Base-by-base conservation (phyloP, 192 early-diverging fungal genomes). In the Powellomyces hirtus region DNA sequence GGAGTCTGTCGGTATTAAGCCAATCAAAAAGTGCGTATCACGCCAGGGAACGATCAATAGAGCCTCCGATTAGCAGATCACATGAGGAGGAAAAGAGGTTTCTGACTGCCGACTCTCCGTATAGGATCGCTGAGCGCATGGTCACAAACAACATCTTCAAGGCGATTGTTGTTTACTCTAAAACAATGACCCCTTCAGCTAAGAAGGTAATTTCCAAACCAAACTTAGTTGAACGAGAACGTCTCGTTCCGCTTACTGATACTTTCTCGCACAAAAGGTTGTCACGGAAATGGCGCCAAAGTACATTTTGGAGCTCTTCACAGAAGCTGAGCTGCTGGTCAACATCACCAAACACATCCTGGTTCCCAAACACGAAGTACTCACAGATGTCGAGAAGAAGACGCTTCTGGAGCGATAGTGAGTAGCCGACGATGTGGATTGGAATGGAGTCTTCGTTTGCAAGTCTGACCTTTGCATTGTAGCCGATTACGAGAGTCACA, bases 301-400 rank as follows among this genome's bases (percentile, higher is more conserved):
- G 70, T 91, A 89, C 76, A 72, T 78, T 8, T 65, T 99, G 33
- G 94, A 97, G 52, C 81, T 90, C 8, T 99, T 99, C 70, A 77
- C 89, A 50, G 97, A 99, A 78, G 75, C 86, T 37, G 94, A 98
- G 73, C 76, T 99, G 36, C 75, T 99, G 26, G 94, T 99, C 59
- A 99, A 99, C 75, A 99, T 99, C 62, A 99, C 97, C 34, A 81
- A 94, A 60, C 97, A 99, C 68, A 84, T 87, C 44, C 80, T 99
- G 33, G 97, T 99, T n/a, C 97, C 97, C 1, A 85, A 90, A 68
- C 97, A 99, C 76, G 87, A 88, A 65, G 88, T 99, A 10, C 74
- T 99, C 20, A 75, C 81, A 0, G 79, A 86, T 24, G 93, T 92
- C 69, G 95, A 96, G 74, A 99, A 98, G 82, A 84, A 87, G 74